Evolutionary conservation across 208 protist genomes (phyloP).

Genomic region (Naegleria gruberi): DNA sequence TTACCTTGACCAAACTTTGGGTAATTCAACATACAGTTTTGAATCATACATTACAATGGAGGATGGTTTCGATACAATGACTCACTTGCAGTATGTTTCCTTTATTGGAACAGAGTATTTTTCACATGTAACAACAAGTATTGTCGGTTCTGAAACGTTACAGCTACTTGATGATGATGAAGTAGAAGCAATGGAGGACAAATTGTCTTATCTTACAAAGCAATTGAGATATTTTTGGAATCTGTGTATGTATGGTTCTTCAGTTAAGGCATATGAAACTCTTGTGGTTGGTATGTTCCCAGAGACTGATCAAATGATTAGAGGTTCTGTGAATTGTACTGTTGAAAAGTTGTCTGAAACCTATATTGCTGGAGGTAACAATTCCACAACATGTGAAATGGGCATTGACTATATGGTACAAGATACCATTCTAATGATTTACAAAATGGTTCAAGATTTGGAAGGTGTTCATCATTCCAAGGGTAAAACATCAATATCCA

Average conservation of each 20-base stretch:
- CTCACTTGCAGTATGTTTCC: neutral
- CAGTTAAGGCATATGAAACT: neutral
- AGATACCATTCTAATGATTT: neutral
- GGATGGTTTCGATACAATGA: neutral
- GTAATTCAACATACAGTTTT: neutral
- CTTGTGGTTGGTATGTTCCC: neutral
- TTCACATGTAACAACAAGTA: neutral
- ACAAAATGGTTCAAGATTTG: neutral
- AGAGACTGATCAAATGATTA: neutral
- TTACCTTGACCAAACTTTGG: neutral
- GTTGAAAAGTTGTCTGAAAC: neutral
- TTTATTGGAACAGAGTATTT: neutral
- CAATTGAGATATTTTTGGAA: neutral
- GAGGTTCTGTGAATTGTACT: neutral
- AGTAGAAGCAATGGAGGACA: neutral
- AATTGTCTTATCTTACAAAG: neutral
- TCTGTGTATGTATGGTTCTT: neutral
- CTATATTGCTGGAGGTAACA: neutral
- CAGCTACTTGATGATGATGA: neutral
- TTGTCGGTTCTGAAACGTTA: too few relatives aligned
- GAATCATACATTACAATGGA: neutral
- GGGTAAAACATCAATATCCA: neutral
- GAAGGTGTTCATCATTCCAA: neutral
- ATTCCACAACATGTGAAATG: neutral
- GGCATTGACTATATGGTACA: too few relatives aligned